These are phyloP conservation scores for Scutellaria galericulata DNA, from an alignment of 257 asterid genomes.

Conservation along the genomic window DNA sequence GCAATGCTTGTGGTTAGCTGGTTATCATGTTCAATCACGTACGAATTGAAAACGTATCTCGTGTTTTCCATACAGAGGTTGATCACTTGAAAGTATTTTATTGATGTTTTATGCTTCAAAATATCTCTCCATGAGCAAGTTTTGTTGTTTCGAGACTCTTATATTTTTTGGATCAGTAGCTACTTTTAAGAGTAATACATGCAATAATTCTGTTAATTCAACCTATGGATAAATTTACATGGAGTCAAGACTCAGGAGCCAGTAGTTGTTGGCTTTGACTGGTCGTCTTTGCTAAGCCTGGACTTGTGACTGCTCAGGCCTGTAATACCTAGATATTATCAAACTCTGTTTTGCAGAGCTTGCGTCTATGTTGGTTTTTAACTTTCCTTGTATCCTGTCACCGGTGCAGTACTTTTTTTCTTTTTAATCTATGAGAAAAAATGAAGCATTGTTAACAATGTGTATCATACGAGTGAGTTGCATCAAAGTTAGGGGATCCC, in stretches of 20 bases:
- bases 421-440: conserved; percentile 13
- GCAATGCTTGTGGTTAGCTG: not conserved
- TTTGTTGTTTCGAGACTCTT: not conserved
- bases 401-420: not conserved
- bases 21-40: conserved; percentile 5
- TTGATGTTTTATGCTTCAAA: conserved; percentile 16
- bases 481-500: not conserved
- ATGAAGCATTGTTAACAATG: not conserved
- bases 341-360: not conserved
- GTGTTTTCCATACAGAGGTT: not conserved
- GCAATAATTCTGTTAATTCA: not conserved
- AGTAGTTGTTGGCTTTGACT: not conserved
- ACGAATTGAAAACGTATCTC: conserved; percentile 18
- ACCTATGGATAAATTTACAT: not conserved
- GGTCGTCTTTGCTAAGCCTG: not conserved
- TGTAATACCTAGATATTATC: conserved; percentile 3
- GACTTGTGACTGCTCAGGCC: conserved; percentile 10
- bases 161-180: conserved; percentile 3
- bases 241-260: not conserved
- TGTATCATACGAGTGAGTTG: not conserved
- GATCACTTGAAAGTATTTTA: conserved; percentile 13
- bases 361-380: not conserved
- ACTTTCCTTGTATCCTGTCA: not conserved
- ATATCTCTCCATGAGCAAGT: conserved; percentile 8
- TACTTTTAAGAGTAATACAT: not conserved